phyloP scores from a whole-genome alignment of 2,329 filamentous ascomycete genomes.

The Ceratocystis lukuohia region DNA sequence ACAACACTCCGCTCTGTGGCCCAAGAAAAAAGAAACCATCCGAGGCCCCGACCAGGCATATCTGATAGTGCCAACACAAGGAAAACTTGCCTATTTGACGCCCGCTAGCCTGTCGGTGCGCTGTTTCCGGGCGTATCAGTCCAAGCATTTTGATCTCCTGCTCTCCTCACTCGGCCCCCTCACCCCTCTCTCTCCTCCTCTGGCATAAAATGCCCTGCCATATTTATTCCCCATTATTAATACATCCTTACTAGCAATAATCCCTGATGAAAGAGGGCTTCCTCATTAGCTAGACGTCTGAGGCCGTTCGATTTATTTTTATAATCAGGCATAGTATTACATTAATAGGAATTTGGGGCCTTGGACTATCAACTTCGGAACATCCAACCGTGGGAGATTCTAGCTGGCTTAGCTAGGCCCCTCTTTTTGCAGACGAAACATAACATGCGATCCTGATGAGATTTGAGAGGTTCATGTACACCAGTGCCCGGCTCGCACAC shows the following conservation, averaged over 20 bases:
- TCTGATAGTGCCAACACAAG: background rate
- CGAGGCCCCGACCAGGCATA: background rate
- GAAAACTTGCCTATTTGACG: background rate
- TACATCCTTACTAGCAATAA: no score
- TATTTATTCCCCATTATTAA: background rate
- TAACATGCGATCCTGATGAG: background rate
- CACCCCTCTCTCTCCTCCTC: background rate
- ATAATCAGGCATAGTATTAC: background rate
- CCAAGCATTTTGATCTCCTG: background rate
- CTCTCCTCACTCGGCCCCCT: background rate
- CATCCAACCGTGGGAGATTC: constrained; percentile 4
- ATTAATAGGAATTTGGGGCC: background rate
- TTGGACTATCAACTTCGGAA: background rate
- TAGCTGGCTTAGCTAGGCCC: background rate
- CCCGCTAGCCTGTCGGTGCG: constrained; percentile 5
- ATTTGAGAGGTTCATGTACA: background rate
- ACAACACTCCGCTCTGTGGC: no score
- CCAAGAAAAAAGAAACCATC: background rate
- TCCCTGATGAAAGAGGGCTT: no score
- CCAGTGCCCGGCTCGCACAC: background rate
- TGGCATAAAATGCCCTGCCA: background rate
- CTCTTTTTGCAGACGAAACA: constrained; percentile 2
- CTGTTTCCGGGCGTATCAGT: constrained; percentile 5
- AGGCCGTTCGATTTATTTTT: background rate
- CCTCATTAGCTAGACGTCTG: background rate